Conservation (phyloP, 306 rosid species). For the Lotus japonicus region DNA sequence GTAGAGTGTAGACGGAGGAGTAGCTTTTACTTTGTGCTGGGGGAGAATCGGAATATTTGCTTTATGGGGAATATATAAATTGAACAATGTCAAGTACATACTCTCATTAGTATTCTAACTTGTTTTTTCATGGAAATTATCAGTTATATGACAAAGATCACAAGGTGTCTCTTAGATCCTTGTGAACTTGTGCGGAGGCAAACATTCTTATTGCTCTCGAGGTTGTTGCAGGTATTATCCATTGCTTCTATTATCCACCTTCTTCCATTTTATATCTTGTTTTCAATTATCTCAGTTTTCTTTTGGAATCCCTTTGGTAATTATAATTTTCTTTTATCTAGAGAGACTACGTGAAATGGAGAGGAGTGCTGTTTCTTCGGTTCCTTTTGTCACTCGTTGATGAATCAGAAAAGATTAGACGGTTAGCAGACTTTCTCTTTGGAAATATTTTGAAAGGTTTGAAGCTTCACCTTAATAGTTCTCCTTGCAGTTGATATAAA, state of each 20-base stretch:
- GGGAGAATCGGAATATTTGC: slow-evolving; percentile 3
- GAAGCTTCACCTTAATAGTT: slow-evolving; percentile 9
- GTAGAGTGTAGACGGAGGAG: background rate
- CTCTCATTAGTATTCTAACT: slow-evolving; percentile 25
- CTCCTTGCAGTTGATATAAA: slow-evolving; percentile 18
- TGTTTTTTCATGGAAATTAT: slow-evolving; percentile 32
- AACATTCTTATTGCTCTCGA: slow-evolving; percentile 81
- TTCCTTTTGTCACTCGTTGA: slow-evolving; percentile 95
- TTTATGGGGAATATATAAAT: background rate
- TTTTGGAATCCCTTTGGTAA: background rate
- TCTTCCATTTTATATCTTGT: slow-evolving; percentile 5
- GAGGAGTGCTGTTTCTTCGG: slow-evolving; percentile 90
- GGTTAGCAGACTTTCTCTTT: slow-evolving; percentile 69
- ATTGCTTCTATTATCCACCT: slow-evolving; percentile 1
- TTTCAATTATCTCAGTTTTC: background rate
- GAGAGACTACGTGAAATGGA: slow-evolving; percentile 99
- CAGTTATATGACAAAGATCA: slow-evolving; percentile 85
- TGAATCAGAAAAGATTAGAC: slow-evolving; percentile 83
- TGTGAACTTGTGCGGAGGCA: slow-evolving; percentile 98
- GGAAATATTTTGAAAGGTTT: slow-evolving; percentile 88
- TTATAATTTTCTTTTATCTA: slow-evolving; percentile 23
- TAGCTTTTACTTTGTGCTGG: background rate
- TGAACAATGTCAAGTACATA: background rate
- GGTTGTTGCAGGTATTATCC: slow-evolving; percentile 72
- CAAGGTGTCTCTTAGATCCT: slow-evolving; percentile 84